phyloP scores from a whole-genome alignment of 257 asterid species.

The Sherardia arvensis region DNA sequence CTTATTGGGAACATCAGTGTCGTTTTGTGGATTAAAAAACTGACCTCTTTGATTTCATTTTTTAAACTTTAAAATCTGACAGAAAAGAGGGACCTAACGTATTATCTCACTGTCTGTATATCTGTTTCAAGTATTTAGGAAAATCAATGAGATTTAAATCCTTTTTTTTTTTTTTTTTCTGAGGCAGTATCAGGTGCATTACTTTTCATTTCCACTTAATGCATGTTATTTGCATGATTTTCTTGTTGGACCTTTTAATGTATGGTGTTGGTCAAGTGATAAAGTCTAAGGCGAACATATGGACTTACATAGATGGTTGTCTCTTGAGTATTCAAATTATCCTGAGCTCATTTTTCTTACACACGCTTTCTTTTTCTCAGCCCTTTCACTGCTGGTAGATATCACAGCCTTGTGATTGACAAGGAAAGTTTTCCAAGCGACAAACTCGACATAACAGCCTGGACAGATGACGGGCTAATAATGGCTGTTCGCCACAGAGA shows the following conservation, averaged over 20 bases:
- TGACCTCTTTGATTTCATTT: not conserved
- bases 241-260: not conserved
- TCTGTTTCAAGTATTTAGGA: not conserved
- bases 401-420: slow-evolving; percentile 94
- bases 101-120: not conserved
- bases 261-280: not conserved
- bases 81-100: not conserved
- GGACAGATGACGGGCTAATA: slow-evolving; percentile 89
- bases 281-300: not conserved
- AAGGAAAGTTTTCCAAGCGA: slow-evolving; percentile 73
- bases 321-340: not conserved
- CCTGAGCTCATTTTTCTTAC: not conserved
- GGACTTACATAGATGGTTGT: not conserved
- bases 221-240: not conserved
- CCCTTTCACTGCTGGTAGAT: slow-evolving; percentile 93
- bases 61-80: not conserved
- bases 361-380: slow-evolving; percentile 25
- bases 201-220: not conserved
- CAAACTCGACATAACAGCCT: slow-evolving; percentile 77
- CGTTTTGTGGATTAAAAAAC: not conserved
- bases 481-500: slow-evolving; percentile 98
- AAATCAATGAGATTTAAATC: not conserved
- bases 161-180: not conserved
- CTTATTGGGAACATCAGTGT: not conserved
- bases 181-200: not conserved